Base-by-base conservation (phyloP, 2,329 filamentous ascomycete genomes). In the Xylaria sp. region DNA sequence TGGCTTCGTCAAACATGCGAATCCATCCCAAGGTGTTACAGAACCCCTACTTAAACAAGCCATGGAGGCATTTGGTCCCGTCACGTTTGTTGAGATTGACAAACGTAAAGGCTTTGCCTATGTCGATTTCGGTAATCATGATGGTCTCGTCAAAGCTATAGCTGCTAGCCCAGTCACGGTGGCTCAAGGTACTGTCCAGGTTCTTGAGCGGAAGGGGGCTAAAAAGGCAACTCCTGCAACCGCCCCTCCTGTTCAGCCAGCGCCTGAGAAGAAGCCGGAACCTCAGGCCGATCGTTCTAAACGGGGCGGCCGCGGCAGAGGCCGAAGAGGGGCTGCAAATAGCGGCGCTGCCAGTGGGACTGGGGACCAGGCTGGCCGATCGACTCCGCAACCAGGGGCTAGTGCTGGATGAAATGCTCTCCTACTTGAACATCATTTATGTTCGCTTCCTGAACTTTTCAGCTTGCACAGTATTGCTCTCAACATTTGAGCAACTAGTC, bases 51-150 rank as follows among this genome's bases (percentile, higher is more conserved):
- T 98, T 1, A 90, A 91, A 75, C 87, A 91, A 73, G 90, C 92
- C 0, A 89, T 98, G 78, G 86, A 90, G 54, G 81, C 83, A 0
- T 97, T 94, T 74, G 95, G 95, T 1, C 80, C 87, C 1, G 88
- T 98, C 55, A 88, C 88, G 0, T 91, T 89, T 73, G 93, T 97
- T 20, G 95, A 98, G 75, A 95, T 98, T 63, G 95, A 98, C 78
- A 94, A 94, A 80, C 92, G 94, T 76, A 98, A 98, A 80, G 94
- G 94, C 0, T 97, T 97, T 76, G 95, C 94, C 2, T 97, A 98
- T 78, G 91, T 97, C 48, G 93, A 97, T 72, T 98, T 98, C 82
- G 87, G 88, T 10, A 90, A 94, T 25, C 86, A 91, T 0, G 89
- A 90, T 9, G 86, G 88, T 10, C 84, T 98, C 32, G 88, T 88